Evolutionary conservation across 2,329 filamentous ascomycete species (phyloP), one percentile per base, ranked within the genome.

Genomic region (Fusarium albosuccineum): DNA sequence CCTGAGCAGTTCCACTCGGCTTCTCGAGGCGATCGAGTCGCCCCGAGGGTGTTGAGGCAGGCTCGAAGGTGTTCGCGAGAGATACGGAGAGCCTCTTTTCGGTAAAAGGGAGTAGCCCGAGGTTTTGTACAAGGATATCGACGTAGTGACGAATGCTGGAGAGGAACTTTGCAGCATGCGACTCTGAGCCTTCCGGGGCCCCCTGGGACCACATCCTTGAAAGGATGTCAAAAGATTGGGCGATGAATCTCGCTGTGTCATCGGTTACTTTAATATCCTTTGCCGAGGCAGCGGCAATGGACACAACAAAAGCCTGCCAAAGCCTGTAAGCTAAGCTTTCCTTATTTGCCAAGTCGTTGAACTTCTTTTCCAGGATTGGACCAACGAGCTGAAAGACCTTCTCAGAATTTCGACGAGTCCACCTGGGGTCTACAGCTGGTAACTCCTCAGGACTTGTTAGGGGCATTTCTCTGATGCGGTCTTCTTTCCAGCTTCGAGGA

Each of bases 181-280:
- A 70, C 78, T 80, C 70, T 78, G 89, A 73, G 82, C 83, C 41
- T 74, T 85, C 75, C 1, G 64, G 29, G 3, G 69, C 49, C 6
- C 77, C 76, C 22, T 36, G 51, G 0, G 72, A 66, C 93, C 94
- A 97, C 3, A 94, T 77, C 27, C 85, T 87, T 49, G 88, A 86
- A 7, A 97, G 80, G 22, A 94, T 79, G 41, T 88, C 88, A 50
- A 95, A 85, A 22, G 94, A 84, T 41, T 88, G 85, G 22, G 92
- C 90, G 64, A 97, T 85, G 60, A 94, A 95, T 63, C 89, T 87
- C 73, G 92, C 92, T 2, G 94, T 92, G 64, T 98, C 95, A 11
- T 87, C 86, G 0, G 93, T 94, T 7, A 94, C 90, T 72, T 95
- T 97, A 70, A 99, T 91, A 78, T 99, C 96, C 78, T 97, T 97